Base-by-base conservation (phyloP, 805 yeast species). In the Starmerella geochares region DNA sequence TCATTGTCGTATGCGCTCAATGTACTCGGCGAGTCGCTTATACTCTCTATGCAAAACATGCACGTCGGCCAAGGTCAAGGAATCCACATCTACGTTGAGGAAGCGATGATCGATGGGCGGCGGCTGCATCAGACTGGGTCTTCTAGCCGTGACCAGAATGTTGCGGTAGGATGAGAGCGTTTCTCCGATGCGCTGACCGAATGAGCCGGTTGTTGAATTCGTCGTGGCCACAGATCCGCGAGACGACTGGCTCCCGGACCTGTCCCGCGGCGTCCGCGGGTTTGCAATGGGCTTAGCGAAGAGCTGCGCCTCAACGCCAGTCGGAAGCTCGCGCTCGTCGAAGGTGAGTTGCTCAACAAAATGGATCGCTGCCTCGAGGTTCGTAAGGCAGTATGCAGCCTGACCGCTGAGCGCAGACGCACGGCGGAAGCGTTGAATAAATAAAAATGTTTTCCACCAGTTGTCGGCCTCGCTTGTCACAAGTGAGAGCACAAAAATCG, bases 351-450 rank as follows among this genome's bases (percentile, higher is more conserved):
- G 58, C 46, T 68, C 69, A 20, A 70, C 46, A 43, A 70, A 64
- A 27, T 62, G 64, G 10, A 67, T 60, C 7, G 71, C 70, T 2
- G 74, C 74, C 49, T 70, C 74, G 33, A 69, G 58, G 51, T 71
- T 70, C 17, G 75, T 70, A 35, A 70, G 56, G 53, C 72, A 68
- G 54, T 71, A 70, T 32, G 65, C 60, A 8, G 64, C 54, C 47
- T 69, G 71, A 19, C 74, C 74, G 23, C 58, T 55, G 11, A 69
- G 47, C 6, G 57, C 56, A 7, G 56, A 49, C 6, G 54, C 48
- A 32, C 70, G 65, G 24, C 74, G 61, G 54, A 69, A 70, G 35
- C 74, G 60, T 37, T 63, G 64, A 42, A 69, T 64, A 55, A 63
- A 70, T 32, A 60, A 44, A 41, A 69, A 54, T 49, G 68, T 69